A percentile compares a stretch with the other conserved stretches of the same genome.
Evolutionary conservation across 2,329 filamentous ascomycete genomes (phyloP).

Genomic region (Dactylellina cionopaga): DNA sequence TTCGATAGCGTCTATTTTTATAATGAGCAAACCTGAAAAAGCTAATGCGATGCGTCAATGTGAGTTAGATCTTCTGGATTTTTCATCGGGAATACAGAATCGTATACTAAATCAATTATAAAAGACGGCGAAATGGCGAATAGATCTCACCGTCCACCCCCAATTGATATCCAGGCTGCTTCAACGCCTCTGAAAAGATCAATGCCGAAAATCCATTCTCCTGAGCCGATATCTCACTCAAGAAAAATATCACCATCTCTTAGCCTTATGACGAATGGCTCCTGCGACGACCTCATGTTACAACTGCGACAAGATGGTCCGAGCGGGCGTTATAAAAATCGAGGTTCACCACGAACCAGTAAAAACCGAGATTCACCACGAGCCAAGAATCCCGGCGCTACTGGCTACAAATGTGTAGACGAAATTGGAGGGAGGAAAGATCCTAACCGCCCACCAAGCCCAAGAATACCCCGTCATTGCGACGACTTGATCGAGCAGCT

Average conservation of each 20-base stretch:
- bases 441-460: too few relatives aligned
- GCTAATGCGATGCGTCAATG: background rate
- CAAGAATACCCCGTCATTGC: conserved; percentile 20
- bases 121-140: conserved; percentile 20
- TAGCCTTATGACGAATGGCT: background rate
- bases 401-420: conserved; percentile 5
- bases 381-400: background rate
- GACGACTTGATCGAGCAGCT: conserved; percentile 28
- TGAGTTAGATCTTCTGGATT: conserved; percentile 3
- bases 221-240: background rate
- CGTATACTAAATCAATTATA: background rate
- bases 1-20: background rate
- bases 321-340: background rate
- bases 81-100: background rate
- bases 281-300: background rate
- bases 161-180: conserved; percentile 5
- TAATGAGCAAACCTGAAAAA: conserved; percentile 1
- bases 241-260: background rate
- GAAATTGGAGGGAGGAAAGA: too few relatives aligned
- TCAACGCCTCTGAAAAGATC: background rate
- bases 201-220: background rate
- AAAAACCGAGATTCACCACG: background rate
- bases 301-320: background rate
- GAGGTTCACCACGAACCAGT: background rate
- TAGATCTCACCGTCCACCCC: conserved; percentile 12